Base-by-base conservation (phyloP, 495 filamentous ascomycete species). In the Penicillium antarcticum region DNA sequence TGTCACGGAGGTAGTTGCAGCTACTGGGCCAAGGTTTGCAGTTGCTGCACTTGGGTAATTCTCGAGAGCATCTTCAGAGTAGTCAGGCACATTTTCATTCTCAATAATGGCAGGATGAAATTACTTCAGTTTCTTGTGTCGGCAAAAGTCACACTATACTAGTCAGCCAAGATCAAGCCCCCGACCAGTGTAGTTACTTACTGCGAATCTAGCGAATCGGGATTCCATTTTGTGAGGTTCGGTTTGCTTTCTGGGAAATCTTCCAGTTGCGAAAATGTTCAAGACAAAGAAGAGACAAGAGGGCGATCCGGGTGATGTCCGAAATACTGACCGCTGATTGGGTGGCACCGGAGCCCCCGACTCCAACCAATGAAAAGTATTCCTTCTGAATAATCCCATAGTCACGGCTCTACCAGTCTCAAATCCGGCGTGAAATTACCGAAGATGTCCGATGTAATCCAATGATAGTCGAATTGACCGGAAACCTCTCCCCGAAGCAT, bases 51-150 rank as follows among this genome's bases (percentile, higher is more conserved):
- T 60, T 62, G 18, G 59, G 59, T n/a, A 62, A 16, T 39, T 62
- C 55, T 19, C 55, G 51, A 3, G 58, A 58, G 19, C 58, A 62
- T 41, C 58, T 62, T 35, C 11, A 12, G 3, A 29, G 40, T 26
- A 35, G 37, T 34, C 26, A 48, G 21, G 11, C 13, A 2, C 11
- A 5, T 3, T 0, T 6, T 17, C 14, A 14, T 5, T 17, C 10
- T 2, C 31, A 0, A 0, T 7, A 1, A 11, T 13, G 8, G 12
- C 19, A 11, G 7, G 32, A 14, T 24, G n/a, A 13, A 42, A 21
- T 18, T 46, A 62, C 58, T 62, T 62, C 5, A 62, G 52, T 41
- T 62, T 62, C 46, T 58, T 62, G 11, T 55, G 49, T 31, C 46
- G 56, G 46, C 58, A 62, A 32, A 51, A 46, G 24, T 58, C 43